phyloP scores from a whole-genome alignment of 495 filamentous ascomycete genomes.

The Cercophora scortea region DNA sequence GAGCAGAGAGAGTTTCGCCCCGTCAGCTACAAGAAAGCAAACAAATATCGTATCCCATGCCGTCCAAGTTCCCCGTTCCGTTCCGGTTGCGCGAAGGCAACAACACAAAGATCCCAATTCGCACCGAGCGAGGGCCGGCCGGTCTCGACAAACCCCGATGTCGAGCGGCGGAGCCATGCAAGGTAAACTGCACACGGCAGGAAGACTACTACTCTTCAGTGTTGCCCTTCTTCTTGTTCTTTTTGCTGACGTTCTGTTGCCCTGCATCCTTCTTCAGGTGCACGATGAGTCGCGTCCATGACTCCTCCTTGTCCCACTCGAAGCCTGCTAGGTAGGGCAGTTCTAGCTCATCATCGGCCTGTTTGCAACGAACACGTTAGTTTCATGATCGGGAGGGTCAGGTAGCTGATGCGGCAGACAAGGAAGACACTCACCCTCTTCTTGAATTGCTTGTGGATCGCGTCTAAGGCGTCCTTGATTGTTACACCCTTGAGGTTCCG shows the following conservation, averaged over 20 bases:
- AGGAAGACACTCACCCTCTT: slow-evolving; percentile 59
- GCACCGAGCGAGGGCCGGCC: no score
- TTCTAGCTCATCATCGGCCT: slow-evolving; percentile 86
- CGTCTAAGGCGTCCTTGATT: slow-evolving; percentile 89
- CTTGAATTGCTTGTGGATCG: slow-evolving; percentile 89
- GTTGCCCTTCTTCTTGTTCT: slow-evolving; percentile 61
- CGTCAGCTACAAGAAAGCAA: background rate
- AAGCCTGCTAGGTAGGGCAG: slow-evolving; percentile 80
- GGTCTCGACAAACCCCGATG: no score
- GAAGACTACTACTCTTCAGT: slow-evolving; percentile 32
- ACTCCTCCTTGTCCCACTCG: slow-evolving; percentile 90
- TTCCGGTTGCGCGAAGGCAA: no score
- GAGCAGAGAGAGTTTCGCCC: background rate
- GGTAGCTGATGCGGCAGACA: background rate
- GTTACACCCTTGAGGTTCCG: slow-evolving; percentile 88
- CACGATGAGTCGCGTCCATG: slow-evolving; percentile 62
- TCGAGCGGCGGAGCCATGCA: no score
- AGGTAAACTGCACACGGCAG: no score
- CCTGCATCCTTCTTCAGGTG: slow-evolving; percentile 68
- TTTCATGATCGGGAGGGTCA: background rate
- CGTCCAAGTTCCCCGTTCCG: no score
- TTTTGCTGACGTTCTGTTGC: slow-evolving; percentile 47
- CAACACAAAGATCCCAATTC: no score
- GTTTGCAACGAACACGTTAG: background rate
- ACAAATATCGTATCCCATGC: background rate